A percentile compares a stretch with the other conserved stretches of the same genome.
These are phyloP conservation scores for Nemania serpens DNA, from an alignment of 2,329 filamentous ascomycete genomes.

Conservation along the genomic window DNA sequence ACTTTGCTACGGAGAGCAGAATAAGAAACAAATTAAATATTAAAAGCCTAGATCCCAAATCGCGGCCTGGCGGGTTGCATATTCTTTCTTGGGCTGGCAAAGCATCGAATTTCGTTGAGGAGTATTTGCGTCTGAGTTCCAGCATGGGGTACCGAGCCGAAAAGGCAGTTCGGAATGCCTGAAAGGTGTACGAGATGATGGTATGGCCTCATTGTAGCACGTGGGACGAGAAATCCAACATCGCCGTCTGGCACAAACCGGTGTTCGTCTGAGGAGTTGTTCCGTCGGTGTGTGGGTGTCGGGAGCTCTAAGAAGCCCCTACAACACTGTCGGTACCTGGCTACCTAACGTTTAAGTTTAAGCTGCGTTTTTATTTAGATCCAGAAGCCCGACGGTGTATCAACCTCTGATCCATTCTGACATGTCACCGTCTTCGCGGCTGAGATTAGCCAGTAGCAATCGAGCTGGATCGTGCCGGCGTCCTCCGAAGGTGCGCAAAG, in stretches of 20 bases:
- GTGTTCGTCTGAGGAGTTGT: conserved; percentile 64
- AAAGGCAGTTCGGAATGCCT: no score
- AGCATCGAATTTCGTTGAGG: no score
- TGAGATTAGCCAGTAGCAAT: not conserved
- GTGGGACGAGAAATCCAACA: conserved; percentile 57
- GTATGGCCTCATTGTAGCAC: not conserved
- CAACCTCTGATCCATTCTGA: no score
- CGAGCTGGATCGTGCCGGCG: not conserved
- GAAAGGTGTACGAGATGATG: not conserved
- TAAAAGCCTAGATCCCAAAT: no score
- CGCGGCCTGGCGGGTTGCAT: no score
- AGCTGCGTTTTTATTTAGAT: not conserved
- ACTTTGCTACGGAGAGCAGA: no score
- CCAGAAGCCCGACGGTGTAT: not conserved
- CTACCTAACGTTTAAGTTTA: not conserved
- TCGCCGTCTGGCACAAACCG: conserved; percentile 60
- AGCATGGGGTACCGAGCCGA: no score
- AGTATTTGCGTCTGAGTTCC: no score
- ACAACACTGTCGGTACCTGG: conserved; percentile 54
- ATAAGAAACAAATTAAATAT: no score
- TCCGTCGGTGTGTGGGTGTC: conserved; percentile 63
- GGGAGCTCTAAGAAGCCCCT: conserved; percentile 62
- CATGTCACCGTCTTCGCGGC: not conserved
- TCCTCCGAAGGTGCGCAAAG: no score
- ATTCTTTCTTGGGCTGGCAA: no score